Conservation (phyloP, 805 yeast species). For the Cyberlindnera mycetangii region DNA sequence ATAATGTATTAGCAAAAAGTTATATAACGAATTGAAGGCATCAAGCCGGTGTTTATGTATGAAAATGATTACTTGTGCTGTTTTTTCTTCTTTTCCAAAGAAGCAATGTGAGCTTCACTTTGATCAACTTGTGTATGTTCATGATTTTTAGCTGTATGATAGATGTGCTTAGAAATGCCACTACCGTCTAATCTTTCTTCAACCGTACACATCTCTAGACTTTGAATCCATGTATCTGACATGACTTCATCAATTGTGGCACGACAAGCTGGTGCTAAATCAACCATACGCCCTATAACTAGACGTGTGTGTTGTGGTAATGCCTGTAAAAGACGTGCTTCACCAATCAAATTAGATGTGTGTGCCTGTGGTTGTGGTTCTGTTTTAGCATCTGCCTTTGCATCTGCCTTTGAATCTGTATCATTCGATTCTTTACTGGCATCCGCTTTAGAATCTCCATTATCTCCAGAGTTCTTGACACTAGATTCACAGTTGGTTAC, state of each 20-base stretch:
- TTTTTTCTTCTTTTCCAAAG: constrained; percentile 80
- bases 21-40: not conserved
- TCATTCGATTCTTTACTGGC: too few species aligned
- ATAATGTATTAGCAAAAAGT: too few species aligned
- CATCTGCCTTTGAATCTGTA: not conserved
- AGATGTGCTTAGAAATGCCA: constrained; percentile 32
- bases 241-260: constrained; percentile 78
- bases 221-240: constrained; percentile 64
- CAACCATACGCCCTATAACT: constrained; percentile 73
- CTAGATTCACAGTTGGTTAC: too few species aligned
- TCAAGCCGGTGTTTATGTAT: not conserved
- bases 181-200: constrained; percentile 40
- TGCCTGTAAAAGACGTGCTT: constrained; percentile 65
- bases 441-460: too few species aligned
- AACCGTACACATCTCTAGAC: constrained; percentile 68
- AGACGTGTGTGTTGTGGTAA: constrained; percentile 67
- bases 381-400: not conserved
- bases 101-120: constrained; percentile 93
- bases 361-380: constrained; percentile 38
- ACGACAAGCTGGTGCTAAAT: constrained; percentile 81
- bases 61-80: not conserved
- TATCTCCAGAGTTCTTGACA: too few species aligned
- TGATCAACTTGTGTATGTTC: constrained; percentile 88
- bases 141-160: constrained; percentile 56
- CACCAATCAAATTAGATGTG: constrained; percentile 68